These are phyloP conservation scores for Eragrostis nindensis DNA, from an alignment of 176 grass and related monocot species.

Conservation along the genomic window DNA sequence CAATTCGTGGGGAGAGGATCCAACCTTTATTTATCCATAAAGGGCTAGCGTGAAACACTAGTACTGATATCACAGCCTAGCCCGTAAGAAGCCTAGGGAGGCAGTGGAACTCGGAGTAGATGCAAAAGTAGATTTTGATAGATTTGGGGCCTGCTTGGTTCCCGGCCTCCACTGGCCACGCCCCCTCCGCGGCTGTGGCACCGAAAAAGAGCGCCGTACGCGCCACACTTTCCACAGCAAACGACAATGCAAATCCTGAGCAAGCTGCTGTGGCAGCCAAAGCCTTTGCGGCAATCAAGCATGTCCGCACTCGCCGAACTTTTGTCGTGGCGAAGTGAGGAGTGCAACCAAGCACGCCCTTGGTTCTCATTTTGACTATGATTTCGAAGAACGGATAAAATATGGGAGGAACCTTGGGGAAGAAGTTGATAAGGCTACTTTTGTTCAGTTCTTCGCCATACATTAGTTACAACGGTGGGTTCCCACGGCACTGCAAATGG, in stretches of 20 bases:
- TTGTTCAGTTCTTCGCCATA: background rate
- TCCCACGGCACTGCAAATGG: no score
- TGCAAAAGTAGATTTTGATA: background rate
- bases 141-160: no score
- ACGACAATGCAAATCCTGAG: no score
- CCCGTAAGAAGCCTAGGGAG: background rate
- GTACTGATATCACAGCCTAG: background rate
- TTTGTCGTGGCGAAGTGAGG: no score
- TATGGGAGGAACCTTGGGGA: background rate
- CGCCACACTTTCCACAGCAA: no score
- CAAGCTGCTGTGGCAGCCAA: no score
- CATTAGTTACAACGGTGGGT: background rate
- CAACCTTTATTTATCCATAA: background rate
- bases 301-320: no score
- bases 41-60: background rate
- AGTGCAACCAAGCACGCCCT: no score
- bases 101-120: background rate
- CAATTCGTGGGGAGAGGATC: background rate
- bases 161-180: no score
- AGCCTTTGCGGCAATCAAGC: no score
- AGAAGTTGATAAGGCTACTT: background rate
- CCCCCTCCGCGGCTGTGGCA: no score
- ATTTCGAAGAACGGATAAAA: background rate
- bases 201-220: no score
- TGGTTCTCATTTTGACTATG: background rate